phyloP scores from a whole-genome alignment of 768 basidiomycete species.

The Collybia mongolica region DNA sequence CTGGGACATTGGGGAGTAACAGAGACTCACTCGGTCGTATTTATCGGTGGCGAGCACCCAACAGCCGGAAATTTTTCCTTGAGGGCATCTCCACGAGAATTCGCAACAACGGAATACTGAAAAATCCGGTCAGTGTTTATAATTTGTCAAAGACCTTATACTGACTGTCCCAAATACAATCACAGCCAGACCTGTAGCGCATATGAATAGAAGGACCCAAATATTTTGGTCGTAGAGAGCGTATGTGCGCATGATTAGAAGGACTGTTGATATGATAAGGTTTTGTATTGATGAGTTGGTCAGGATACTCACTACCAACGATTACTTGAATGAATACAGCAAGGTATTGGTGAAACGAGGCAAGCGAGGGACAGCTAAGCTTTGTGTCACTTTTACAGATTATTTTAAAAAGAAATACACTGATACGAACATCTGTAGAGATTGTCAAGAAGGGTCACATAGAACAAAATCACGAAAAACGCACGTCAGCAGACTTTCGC shows the following conservation, averaged over 20 bases:
- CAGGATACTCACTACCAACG: slow-evolving; percentile 31
- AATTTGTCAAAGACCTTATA: not conserved
- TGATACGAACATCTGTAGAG: slow-evolving; percentile 3
- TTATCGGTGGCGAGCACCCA: slow-evolving; percentile 22
- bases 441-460: not conserved
- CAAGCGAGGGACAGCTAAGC: slow-evolving; percentile 22
- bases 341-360: slow-evolving; percentile 27
- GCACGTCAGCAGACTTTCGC: slow-evolving; percentile 23
- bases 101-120: slow-evolving; percentile 24
- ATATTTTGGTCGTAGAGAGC: slow-evolving; percentile 35
- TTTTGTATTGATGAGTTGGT: not conserved
- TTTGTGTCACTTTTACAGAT: not conserved
- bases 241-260: slow-evolving; percentile 38
- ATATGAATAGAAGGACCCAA: slow-evolving; percentile 23
- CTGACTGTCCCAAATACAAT: slow-evolving; percentile 26
- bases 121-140: not conserved
- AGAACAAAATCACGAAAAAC: not conserved
- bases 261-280: slow-evolving; percentile 16
- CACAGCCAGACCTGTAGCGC: slow-evolving; percentile 21
- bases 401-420: not conserved
- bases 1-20: not conserved
- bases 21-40: slow-evolving; percentile 16
- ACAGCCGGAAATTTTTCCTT: not conserved
- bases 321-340: slow-evolving; percentile 33
- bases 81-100: not conserved